Evolutionary conservation across 768 basidiomycete species (phyloP).

Genomic region (Jaapia argillacea): DNA sequence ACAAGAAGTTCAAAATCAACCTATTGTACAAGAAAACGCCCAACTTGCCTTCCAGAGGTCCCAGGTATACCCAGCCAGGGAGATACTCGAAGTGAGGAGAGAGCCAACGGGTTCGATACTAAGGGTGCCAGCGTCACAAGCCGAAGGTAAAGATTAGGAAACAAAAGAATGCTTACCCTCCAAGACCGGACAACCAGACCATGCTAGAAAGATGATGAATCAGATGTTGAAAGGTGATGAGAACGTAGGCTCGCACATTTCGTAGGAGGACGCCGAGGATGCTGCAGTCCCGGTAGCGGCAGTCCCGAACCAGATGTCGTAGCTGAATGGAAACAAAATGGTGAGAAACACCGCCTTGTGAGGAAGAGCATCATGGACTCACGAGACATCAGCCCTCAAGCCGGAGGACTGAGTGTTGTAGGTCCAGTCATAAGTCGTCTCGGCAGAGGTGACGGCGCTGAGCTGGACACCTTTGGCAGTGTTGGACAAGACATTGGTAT

Average conservation of each 20-base stretch:
- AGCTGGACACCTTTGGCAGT: no score
- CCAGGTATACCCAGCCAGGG: constrained; percentile 7
- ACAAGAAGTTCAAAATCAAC: no score
- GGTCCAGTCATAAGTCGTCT: constrained; percentile 9
- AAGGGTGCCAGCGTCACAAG: background rate
- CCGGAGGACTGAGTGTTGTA: constrained; percentile 9
- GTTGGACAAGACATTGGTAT: no score
- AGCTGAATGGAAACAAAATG: constrained; percentile 1
- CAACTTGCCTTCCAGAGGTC: constrained; percentile 13
- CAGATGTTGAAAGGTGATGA: background rate
- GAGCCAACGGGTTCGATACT: constrained; percentile 12
- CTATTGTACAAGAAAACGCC: no score
- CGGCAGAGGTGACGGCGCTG: constrained; percentile 2
- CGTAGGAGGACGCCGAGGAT: constrained; percentile 8
- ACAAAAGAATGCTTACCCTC: background rate
- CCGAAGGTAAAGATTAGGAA: constrained; percentile 14
- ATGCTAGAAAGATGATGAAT: background rate
- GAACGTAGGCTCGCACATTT: constrained; percentile 7
- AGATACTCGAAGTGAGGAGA: constrained; percentile 6
- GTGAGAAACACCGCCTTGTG: background rate
- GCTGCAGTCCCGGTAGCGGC: constrained; percentile 8
- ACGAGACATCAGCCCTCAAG: constrained; percentile 13
- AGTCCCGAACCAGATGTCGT: constrained; percentile 10
- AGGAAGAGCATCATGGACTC: background rate
- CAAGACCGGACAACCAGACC: background rate